Evolutionary conservation across 495 filamentous ascomycete species (phyloP), one percentile per base, ranked within the genome.

Genomic region (Aspergillus incahuasiensis): DNA sequence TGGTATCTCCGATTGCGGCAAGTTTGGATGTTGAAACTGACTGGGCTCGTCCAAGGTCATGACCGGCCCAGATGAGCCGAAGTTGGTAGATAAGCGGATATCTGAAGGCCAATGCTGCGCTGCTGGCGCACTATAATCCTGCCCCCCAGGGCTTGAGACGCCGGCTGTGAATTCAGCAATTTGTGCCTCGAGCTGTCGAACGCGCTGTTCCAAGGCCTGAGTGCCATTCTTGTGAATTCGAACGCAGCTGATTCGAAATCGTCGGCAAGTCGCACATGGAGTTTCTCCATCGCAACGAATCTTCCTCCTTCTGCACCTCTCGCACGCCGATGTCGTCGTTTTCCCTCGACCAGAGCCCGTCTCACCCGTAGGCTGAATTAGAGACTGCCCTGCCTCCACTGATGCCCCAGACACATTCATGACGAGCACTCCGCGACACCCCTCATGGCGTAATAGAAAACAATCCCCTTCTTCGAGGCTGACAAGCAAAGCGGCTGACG

Each of bases 281-380:
- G 60, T 62, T 20, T 62, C 52, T 32, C 60, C 60, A 54, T 62
- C 60, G 34, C 60, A 62, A 13, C 60, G 52, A 40, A 62, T 62
- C 30, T 62, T 62, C 25, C 60, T 41, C 20, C 60, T 56, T 25
- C 60, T 52, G 34, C 60, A 62, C 20, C 60, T 43, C 21, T 62
- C 60, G 25, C 60, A 62, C 5, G 60, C 60, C 7, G 42, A 39
- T 13, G 56, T 44, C 3, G 55, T 55, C 15, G 60, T 50, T 20
- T 53, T 58, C 4, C 48, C 28, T 30, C 60, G 60, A 38, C 39
- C 41, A 34, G 30, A 24, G 5, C 39, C 40, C 11, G 11, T 43
- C 30, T 58, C 53, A 25, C 43, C 48, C 39, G 49, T 24, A 0
- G 52, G 22, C 15, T 24, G 47, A 41, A 48, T 52, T 1, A 25